phyloP scores from a whole-genome alignment of 2,329 filamentous ascomycete species.

The Sporothrix variecibatus region DNA sequence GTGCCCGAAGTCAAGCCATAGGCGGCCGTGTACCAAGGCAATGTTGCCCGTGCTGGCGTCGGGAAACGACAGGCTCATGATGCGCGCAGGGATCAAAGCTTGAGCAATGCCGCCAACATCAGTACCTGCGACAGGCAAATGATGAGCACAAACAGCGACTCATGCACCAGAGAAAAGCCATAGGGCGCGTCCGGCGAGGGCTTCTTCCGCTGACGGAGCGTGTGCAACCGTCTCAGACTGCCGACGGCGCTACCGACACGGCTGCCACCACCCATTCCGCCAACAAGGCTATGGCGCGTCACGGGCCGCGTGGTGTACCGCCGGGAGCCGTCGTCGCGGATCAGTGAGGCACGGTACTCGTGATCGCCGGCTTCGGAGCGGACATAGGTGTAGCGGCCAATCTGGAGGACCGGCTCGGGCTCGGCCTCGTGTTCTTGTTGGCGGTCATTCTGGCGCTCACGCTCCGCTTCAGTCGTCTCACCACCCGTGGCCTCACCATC shows the following conservation, averaged over 20 bases:
- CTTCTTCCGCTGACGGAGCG: not conserved
- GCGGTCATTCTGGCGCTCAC: not conserved
- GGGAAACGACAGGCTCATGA: slow-evolving; percentile 51
- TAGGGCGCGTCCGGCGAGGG: slow-evolving; percentile 26
- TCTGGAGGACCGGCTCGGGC: slow-evolving; percentile 31
- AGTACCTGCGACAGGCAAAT: slow-evolving; percentile 48
- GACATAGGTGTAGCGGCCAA: slow-evolving; percentile 34
- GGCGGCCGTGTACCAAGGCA: slow-evolving; percentile 60
- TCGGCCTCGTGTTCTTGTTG: not conserved
- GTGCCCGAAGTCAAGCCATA: slow-evolving; percentile 59
- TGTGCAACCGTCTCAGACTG: not conserved
- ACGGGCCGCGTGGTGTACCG: slow-evolving; percentile 23
- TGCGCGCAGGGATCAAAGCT: slow-evolving; percentile 50
- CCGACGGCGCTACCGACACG: not conserved
- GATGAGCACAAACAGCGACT: slow-evolving; percentile 43
- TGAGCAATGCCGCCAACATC: slow-evolving; percentile 51
- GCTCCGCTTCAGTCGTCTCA: not conserved
- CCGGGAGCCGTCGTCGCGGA: slow-evolving; percentile 26
- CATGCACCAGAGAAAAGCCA: slow-evolving; percentile 35
- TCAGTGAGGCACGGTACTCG: slow-evolving; percentile 26
- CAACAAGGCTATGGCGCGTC: not conserved
- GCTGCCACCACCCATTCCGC: not conserved
- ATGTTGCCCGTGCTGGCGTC: slow-evolving; percentile 47
- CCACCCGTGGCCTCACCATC: not conserved
- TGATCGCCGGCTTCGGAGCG: slow-evolving; percentile 32